phyloP scores from a whole-genome alignment of 306 rosid genomes.

The Echinosophora koreensis region DNA sequence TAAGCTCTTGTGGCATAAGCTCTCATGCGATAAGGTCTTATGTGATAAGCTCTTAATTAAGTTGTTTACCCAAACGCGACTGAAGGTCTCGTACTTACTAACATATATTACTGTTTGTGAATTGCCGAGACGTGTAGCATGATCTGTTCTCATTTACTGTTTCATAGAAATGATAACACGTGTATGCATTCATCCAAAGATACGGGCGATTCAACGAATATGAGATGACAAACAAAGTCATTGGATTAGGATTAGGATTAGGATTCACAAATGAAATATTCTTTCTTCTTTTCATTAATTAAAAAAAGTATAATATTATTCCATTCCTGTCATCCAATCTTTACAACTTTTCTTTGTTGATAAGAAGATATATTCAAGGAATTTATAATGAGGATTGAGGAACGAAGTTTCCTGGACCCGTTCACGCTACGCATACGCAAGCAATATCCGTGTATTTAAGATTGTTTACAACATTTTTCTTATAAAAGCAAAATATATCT shows the following conservation, averaged over 20 bases:
- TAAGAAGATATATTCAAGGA: conserved; percentile 27
- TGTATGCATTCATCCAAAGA: background rate
- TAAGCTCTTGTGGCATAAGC: too few species aligned
- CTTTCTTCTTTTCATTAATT: background rate
- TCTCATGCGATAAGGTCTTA: too few species aligned
- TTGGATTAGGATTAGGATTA: conserved; percentile 23
- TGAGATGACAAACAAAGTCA: background rate
- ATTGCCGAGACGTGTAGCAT: too few species aligned
- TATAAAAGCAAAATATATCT: too few species aligned
- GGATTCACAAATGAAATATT: conserved; percentile 28
- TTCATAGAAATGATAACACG: background rate
- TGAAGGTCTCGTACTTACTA: too few species aligned
- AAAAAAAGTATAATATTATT: background rate
- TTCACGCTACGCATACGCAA: background rate
- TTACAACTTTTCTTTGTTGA: conserved; percentile 25
- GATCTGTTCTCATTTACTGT: background rate
- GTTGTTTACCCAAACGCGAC: too few species aligned
- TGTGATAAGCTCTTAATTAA: too few species aligned
- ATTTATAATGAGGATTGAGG: conserved; percentile 23
- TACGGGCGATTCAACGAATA: background rate
- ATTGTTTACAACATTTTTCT: background rate
- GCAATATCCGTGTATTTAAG: background rate
- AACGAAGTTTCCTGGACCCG: conserved; percentile 24
- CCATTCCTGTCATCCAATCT: conserved; percentile 8
- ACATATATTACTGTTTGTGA: too few species aligned